Evolutionary conservation across 495 filamentous ascomycete genomes (phyloP).

Genomic region (Penicillium riverlandense): DNA sequence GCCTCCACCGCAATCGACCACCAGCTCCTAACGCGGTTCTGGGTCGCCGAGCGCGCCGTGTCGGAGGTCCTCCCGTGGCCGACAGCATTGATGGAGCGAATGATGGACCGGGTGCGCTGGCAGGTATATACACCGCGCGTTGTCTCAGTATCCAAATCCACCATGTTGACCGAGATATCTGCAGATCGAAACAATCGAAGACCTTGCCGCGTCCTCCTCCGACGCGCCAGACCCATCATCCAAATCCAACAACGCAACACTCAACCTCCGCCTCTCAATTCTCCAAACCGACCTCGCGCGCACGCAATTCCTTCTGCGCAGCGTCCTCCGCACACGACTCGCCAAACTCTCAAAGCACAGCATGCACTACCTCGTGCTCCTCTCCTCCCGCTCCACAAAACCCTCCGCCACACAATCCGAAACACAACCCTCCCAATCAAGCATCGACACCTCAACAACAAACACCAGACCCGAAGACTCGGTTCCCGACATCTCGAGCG

Average conservation of each 20-base stretch:
- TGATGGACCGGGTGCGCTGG: constrained; percentile 63
- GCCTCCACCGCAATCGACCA: constrained; percentile 64
- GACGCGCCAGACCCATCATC: constrained; percentile 24
- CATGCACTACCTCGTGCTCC: constrained; percentile 36
- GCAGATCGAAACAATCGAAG: constrained; percentile 67
- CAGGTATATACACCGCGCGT: constrained; percentile 40
- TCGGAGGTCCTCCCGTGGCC: constrained; percentile 77
- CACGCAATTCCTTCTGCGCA: constrained; percentile 82
- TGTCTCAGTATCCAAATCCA: too few species aligned
- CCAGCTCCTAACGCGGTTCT: constrained; percentile 81
- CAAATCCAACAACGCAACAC: constrained; percentile 72
- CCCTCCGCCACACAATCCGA: constrained; percentile 36
- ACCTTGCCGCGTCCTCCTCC: constrained; percentile 50
- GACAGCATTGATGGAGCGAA: constrained; percentile 59
- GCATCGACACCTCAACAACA: constrained; percentile 1
- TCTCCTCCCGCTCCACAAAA: constrained; percentile 52
- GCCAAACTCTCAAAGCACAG: constrained; percentile 55
- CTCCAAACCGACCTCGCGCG: constrained; percentile 94
- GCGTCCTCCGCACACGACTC: constrained; percentile 76
- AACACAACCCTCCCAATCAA: constrained; percentile 45
- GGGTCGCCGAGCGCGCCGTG: constrained; percentile 84
- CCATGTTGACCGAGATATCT: too few species aligned
- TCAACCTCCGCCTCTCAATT: constrained; percentile 88
- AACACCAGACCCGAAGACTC: constrained; percentile 26
- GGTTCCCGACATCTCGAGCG: constrained; percentile 29